Evolutionary conservation across 805 yeast species (phyloP), one percentile per base, ranked within the genome.

Genomic region (Cyberlindnera maritima): DNA sequence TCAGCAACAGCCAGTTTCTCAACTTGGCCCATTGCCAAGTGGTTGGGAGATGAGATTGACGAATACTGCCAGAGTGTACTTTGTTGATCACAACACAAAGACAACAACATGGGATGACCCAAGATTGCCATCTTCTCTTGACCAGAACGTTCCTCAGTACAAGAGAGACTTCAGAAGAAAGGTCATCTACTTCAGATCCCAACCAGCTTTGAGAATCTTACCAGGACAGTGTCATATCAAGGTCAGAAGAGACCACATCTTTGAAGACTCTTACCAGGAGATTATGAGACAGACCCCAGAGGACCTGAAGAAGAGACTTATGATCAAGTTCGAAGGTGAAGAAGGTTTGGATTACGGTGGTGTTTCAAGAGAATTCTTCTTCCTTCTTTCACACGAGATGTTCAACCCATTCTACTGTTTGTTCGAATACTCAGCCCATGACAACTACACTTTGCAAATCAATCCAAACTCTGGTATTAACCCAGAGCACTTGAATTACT

Each of bases 41-140:
- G 99, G 99, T 45, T 94, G 99, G 99, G 99, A 94, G 74, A 94
- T 94, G 99, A 86, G 99, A 70, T 79, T 94, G 63, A 95, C 99
- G 36, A 94, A 94, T 68, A 94, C 99, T 1, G 97, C 99, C 10
- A 81, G 99, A 67, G 99, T 94, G 19, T 94, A 94, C 68, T 94
- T 94, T 67, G 99, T 94, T 56, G 99, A 94, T 68, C 99, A 94
- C 74, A 94, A 94, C 70, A 94, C 99, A 28, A 94, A 94, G 72
- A 94, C 99, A 0, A 94, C 99, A 0, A 94, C 99, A 1, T 94
- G 99, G 99, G 99, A 94, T 69, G 99, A 94, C 66, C 99, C 99
- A 54, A 83, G 99, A 64, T 77, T 94, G 65, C 99, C 99, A 43
- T 89, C 97, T 6, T 88, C 96, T 9, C 74, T 94, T 59, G 99